A percentile compares a stretch with the other conserved stretches of the same genome.
phyloP scores from a whole-genome alignment of 148 eudicot species.

The Bassia scoparia region DNA sequence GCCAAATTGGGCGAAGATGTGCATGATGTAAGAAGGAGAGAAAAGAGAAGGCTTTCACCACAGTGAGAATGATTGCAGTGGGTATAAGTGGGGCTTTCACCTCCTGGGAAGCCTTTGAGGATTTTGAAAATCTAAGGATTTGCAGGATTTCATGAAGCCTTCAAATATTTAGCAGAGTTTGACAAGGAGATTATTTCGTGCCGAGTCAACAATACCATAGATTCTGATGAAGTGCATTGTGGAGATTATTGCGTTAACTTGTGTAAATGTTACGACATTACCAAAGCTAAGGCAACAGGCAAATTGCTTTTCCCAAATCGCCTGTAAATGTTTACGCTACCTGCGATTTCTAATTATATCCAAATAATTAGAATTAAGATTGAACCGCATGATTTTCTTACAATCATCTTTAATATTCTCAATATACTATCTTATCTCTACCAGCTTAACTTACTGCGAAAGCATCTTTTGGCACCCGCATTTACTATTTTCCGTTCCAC shows the following conservation, averaged over 20 bases:
- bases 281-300: constrained; percentile 10
- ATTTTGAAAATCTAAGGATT: constrained; percentile 62
- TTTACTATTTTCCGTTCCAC: constrained; percentile 20
- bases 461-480: constrained; percentile 10
- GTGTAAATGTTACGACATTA: neutral
- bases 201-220: constrained; percentile 60
- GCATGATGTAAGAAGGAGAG: constrained; percentile 52
- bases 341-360: neutral
- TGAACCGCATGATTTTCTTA: constrained; percentile 3
- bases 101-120: constrained; percentile 61
- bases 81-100: constrained; percentile 49
- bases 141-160: constrained; percentile 57
- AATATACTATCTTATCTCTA: neutral
- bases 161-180: constrained; percentile 54
- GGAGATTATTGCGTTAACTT: constrained; percentile 57
- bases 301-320: constrained; percentile 1
- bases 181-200: constrained; percentile 65
- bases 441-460: constrained; percentile 4
- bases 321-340: constrained; percentile 19
- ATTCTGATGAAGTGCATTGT: constrained; percentile 58
- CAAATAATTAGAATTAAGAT: neutral
- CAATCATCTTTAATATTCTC: constrained; percentile 10
- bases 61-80: constrained; percentile 69
- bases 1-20: constrained; percentile 45
- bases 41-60: constrained; percentile 57